Conservation (phyloP, 2,329 filamentous ascomycete genomes). For the Sphaerulina populicola region DNA sequence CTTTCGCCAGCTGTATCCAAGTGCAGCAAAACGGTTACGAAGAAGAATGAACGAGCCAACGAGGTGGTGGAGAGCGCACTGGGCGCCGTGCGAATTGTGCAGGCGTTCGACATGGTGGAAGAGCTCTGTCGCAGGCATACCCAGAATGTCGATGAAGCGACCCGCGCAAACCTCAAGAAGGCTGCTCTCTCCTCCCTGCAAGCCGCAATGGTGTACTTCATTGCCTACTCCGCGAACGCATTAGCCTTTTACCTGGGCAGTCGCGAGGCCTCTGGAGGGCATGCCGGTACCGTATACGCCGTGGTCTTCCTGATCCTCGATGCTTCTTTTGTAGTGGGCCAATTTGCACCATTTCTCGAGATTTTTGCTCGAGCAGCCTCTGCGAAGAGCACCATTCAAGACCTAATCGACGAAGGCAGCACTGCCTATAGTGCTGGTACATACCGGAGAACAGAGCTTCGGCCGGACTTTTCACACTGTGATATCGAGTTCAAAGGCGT, state of each 20-base stretch:
- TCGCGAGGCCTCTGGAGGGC: conserved; percentile 21
- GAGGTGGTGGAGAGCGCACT: conserved; percentile 41
- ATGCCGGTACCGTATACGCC: conserved; percentile 51
- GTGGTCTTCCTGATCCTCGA: conserved; percentile 58
- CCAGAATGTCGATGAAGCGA: conserved; percentile 30
- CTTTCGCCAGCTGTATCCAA: conserved; percentile 39
- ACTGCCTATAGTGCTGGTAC: conserved; percentile 16
- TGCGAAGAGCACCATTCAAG: conserved; percentile 40
- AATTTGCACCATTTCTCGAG: conserved; percentile 55
- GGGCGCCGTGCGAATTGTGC: conserved; percentile 41
- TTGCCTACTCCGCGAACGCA: conserved; percentile 40
- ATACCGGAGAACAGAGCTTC: conserved; percentile 24
- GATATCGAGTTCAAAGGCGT: conserved; percentile 35
- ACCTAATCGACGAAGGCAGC: conserved; percentile 34
- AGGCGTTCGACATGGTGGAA: conserved; percentile 41
- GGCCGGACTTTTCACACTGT: conserved; percentile 18
- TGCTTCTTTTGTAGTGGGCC: conserved; percentile 55
- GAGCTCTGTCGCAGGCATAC: conserved; percentile 35
- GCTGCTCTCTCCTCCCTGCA: conserved; percentile 36
- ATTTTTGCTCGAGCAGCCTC: conserved; percentile 48
- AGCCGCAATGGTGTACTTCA: conserved; percentile 40
- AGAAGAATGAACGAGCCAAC: conserved; percentile 38
- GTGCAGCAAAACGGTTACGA: conserved; percentile 34
- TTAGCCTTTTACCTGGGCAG: conserved; percentile 42
- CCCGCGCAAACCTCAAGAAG: conserved; percentile 36